Base-by-base conservation (phyloP, 306 rosid genomes). In the Castanospermum australe region DNA sequence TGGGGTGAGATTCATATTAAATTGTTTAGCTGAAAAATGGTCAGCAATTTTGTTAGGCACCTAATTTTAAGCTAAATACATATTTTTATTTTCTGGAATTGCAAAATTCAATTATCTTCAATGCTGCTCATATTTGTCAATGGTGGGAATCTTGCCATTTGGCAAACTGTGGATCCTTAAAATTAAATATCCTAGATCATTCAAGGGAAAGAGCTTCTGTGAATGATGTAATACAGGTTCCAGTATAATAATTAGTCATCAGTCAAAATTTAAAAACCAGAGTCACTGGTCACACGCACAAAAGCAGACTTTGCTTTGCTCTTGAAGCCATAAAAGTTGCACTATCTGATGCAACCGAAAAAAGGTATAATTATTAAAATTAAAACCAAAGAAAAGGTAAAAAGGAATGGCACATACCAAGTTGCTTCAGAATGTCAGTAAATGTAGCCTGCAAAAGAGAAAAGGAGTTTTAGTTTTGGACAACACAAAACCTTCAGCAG, bases 381-480 rank as follows among this genome's bases (percentile, higher is more conserved):
- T 22, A 15, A 36, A 17, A 21, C 18, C 18, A 57, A 5, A 11
- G 2, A 62, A 45, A 67, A 25, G 1, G 63, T 0, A 42, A 67
- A 67, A 44, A 8, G 10, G 5, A 62, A 75, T 21, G 36, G 32
- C 54, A 73, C 75, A 11, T 79, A 90, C 94, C 94, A 13, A 90
- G 94, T 69, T 71, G 87, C 86, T 86, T 90, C 80, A 90, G 87
- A 80, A 90, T 90, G 88, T 90, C 94, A 0, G 92, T 90, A 85
- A 90, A 90, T 70, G 94, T 90, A 74, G 94, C 94, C 94, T 90
- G 92, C 90, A 61, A 63, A 61, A 83, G 18, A 38, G 44, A 62
- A 13, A 50, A 20, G 8, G 10, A 38, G 24, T 38, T 77, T 32
- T 22, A 71, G 13, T 25, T 62, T 22, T 44, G 36, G 21, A 51